Conservation (phyloP, 2,329 filamentous ascomycete species). For the Leptographium procerum region DNA sequence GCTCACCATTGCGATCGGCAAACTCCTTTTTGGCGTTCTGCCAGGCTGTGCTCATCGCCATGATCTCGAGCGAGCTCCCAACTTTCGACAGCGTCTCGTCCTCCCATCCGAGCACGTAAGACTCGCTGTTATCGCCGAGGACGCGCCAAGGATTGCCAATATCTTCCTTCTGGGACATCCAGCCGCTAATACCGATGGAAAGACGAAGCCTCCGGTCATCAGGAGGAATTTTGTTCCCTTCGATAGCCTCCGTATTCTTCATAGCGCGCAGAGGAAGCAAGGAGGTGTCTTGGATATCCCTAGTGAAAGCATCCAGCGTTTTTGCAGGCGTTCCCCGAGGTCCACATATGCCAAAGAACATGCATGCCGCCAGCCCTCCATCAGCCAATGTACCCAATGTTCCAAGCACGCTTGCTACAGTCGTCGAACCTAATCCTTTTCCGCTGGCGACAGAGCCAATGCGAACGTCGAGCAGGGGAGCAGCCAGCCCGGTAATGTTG, state of each 20-base stretch:
- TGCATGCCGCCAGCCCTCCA: constrained; percentile 67
- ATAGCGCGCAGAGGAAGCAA: constrained; percentile 61
- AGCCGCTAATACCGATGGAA: constrained; percentile 75
- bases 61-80: constrained; percentile 63
- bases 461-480: constrained; percentile 65
- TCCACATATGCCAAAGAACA: constrained; percentile 85
- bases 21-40: constrained; percentile 47
- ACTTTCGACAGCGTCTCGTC: constrained; percentile 65
- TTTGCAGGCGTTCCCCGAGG: constrained; percentile 63
- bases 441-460: constrained; percentile 72
- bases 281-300: constrained; percentile 79
- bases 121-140: constrained; percentile 61
- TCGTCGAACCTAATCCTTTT: constrained; percentile 59
- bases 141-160: constrained; percentile 69
- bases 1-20: constrained; percentile 33
- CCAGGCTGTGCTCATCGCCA: constrained; percentile 78
- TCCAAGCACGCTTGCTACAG: constrained; percentile 69
- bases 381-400: constrained; percentile 69
- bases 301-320: constrained; percentile 79
- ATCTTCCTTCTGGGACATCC: constrained; percentile 61
- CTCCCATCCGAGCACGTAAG: constrained; percentile 79
- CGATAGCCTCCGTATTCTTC: constrained; percentile 28
- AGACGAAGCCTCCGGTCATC: constrained; percentile 62
- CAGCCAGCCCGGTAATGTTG: constrained; percentile 62
- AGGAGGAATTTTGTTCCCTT: constrained; percentile 39